Evolutionary conservation across 257 asterid species (phyloP).

Genomic region (Solanum bukasovii): DNA sequence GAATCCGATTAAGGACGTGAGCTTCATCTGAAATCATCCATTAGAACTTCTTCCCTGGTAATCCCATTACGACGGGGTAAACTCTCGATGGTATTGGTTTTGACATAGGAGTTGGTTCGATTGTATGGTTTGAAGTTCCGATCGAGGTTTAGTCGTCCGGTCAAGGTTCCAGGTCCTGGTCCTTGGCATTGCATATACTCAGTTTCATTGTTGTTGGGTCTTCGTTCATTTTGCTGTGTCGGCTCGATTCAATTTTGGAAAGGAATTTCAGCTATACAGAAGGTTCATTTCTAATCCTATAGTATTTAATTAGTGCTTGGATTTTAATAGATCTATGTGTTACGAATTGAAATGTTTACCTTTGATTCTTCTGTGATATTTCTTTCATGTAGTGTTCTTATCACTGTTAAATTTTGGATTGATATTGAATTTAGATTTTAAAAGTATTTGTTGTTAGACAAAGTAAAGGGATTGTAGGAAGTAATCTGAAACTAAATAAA

Average conservation of each 20-base stretch:
- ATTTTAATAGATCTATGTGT: background rate
- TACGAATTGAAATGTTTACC: background rate
- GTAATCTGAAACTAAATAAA: background rate
- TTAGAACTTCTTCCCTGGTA: too few species aligned
- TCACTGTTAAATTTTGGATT: background rate
- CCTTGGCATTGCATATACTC: background rate
- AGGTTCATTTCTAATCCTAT: background rate
- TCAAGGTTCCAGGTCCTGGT: background rate
- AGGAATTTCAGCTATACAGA: background rate
- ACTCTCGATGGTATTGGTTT: background rate
- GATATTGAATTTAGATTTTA: background rate
- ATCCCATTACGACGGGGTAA: background rate
- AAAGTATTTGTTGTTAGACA: background rate
- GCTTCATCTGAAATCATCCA: too few species aligned
- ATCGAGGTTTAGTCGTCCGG: background rate
- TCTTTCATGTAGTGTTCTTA: background rate
- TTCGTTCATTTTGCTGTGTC: background rate
- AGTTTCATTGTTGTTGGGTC: background rate
- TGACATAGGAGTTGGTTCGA: background rate
- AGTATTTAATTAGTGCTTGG: background rate
- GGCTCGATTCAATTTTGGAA: background rate
- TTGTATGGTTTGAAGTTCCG: background rate
- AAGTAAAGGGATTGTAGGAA: background rate
- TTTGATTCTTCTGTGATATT: background rate
- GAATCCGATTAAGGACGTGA: too few species aligned